Percentiles rank a stretch among this genome's conserved stretches.
These are phyloP conservation scores for Buddleja alternifolia DNA, from an alignment of 257 asterid genomes.

Conservation along the genomic window DNA sequence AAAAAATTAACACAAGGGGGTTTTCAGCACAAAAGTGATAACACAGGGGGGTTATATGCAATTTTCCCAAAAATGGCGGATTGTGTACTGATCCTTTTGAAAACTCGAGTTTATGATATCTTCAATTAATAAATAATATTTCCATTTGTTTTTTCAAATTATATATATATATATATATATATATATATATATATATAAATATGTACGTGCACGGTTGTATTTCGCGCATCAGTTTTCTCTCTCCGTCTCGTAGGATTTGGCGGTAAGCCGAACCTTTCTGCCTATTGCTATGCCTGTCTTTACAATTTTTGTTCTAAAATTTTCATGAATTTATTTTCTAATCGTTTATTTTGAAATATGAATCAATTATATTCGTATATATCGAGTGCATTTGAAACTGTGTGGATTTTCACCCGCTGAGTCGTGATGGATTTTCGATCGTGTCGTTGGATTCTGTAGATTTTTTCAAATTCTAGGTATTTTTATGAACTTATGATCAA, in stretches of 20 bases:
- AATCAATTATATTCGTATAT: not conserved
- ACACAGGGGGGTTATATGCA: too few species aligned
- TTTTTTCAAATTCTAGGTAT: slow-evolving; percentile 20
- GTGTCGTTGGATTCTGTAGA: slow-evolving; percentile 4
- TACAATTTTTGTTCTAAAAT: not conserved
- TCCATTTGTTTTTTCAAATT: too few species aligned
- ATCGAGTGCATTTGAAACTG: slow-evolving; percentile 24
- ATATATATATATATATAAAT: too few species aligned
- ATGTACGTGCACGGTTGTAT: not conserved
- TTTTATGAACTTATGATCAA: slow-evolving; percentile 12
- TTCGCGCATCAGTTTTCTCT: slow-evolving; percentile 28
- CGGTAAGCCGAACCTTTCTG: slow-evolving; percentile 43
- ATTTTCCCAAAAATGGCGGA: too few species aligned
- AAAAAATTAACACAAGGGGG: too few species aligned
- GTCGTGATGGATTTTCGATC: slow-evolving; percentile 21
- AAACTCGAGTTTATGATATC: too few species aligned
- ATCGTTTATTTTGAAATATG: not conserved
- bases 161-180: too few species aligned
- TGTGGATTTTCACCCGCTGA: slow-evolving; percentile 22
- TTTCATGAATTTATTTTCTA: not conserved
- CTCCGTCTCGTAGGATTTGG: slow-evolving; percentile 36
- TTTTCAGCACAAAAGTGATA: too few species aligned
- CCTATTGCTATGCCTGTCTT: slow-evolving; percentile 21
- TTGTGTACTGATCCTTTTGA: too few species aligned
- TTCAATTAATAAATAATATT: too few species aligned